Evolutionary conservation across 2,329 filamentous ascomycete species (phyloP).

Genomic region (Paracoccidioides lutzii): DNA sequence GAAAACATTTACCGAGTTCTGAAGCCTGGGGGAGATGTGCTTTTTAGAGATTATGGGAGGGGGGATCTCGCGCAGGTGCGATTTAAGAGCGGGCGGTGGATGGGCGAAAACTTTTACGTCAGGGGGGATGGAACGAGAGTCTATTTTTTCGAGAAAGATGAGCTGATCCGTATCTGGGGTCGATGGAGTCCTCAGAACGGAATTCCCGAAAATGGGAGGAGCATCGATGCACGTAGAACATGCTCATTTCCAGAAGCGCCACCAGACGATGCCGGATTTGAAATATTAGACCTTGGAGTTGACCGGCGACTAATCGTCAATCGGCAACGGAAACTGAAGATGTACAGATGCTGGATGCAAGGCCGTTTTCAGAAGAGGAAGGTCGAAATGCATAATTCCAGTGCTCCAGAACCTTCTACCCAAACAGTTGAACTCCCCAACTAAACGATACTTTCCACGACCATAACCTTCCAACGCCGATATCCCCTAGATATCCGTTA

Average conservation of each 20-base stretch:
- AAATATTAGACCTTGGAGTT: constrained; percentile 64
- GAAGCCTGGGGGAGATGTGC: constrained; percentile 82
- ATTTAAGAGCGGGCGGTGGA: constrained; percentile 87
- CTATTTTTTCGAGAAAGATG: constrained; percentile 88
- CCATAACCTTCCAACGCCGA: neutral
- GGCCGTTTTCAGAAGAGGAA: constrained; percentile 30
- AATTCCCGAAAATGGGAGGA: constrained; percentile 12
- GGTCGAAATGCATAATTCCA: neutral
- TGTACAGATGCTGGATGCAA: constrained; percentile 80
- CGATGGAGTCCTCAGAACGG: constrained; percentile 32
- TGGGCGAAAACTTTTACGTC: constrained; percentile 96
- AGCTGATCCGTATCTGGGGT: constrained; percentile 69
- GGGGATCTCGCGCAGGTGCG: constrained; percentile 92
- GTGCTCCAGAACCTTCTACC: neutral
- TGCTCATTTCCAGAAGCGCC: neutral
- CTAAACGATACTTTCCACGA: neutral
- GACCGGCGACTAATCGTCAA: constrained; percentile 89
- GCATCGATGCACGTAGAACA: constrained; percentile 7
- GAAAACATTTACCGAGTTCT: constrained; percentile 68
- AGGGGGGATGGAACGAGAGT: constrained; percentile 90
- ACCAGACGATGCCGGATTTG: constrained; percentile 38
- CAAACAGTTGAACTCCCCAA: neutral
- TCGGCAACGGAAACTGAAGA: constrained; percentile 78
- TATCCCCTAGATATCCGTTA: too few relatives aligned
- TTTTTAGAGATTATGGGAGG: constrained; percentile 93